Evolutionary conservation across 441 rosid species (phyloP).

Genomic region (Melastoma candidum): DNA sequence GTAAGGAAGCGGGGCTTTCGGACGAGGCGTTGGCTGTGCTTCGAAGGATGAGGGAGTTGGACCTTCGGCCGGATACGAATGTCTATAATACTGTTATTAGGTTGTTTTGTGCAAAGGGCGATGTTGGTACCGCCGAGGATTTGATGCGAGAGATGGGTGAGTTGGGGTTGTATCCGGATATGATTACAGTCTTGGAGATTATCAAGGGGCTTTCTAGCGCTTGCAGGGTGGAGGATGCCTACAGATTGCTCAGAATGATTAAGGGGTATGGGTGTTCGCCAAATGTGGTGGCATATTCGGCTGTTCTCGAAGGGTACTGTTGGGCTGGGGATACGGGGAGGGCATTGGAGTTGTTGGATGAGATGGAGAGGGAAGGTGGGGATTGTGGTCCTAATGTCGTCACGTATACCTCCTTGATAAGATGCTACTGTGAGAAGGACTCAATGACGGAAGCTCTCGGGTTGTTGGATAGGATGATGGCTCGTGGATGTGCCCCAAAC

Average conservation of each 20-base stretch:
- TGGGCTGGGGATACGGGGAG: constrained; percentile 39
- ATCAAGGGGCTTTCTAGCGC: constrained; percentile 41
- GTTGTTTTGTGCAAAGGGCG: constrained; percentile 57
- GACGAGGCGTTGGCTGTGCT: constrained; percentile 61
- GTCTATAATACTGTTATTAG: constrained; percentile 53
- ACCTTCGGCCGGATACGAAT: constrained; percentile 33
- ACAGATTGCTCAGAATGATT: constrained; percentile 38
- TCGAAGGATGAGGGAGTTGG: constrained; percentile 56
- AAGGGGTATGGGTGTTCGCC: constrained; percentile 42
- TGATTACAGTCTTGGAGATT: constrained; percentile 46
- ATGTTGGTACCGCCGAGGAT: constrained; percentile 37
- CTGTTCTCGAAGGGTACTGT: constrained; percentile 56
- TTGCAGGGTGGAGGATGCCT: constrained; percentile 39
- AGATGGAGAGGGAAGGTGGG: constrained; percentile 61
- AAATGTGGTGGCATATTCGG: constrained; percentile 47
- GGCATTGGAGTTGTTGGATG: constrained; percentile 48
- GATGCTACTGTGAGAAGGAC: constrained; percentile 47
- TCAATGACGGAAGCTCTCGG: constrained; percentile 41
- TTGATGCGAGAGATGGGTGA: constrained; percentile 65
- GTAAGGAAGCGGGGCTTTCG: constrained; percentile 54
- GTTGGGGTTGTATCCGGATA: constrained; percentile 51
- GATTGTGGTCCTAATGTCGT: constrained; percentile 51
- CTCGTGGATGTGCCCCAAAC: constrained; percentile 48
- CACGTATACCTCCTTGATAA: constrained; percentile 60
- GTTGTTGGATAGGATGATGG: constrained; percentile 63